These are phyloP conservation scores for Fonsecaea erecta DNA, from an alignment of 2,329 filamentous ascomycete species.

Conservation along the genomic window DNA sequence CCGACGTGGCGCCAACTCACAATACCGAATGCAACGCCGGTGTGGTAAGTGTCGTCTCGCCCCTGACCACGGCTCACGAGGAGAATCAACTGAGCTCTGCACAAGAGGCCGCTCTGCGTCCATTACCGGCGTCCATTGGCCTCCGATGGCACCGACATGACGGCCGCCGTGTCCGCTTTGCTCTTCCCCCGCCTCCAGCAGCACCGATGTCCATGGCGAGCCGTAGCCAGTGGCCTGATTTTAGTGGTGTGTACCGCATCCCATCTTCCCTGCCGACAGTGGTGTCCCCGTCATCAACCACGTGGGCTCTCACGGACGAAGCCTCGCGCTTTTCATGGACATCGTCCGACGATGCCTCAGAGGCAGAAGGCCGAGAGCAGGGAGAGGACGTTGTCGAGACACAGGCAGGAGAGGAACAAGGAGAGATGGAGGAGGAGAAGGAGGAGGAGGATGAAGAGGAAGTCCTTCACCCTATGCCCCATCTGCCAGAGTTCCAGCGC, in stretches of 20 bases:
- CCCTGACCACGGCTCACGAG: background rate
- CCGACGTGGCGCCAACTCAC: background rate
- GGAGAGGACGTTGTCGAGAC: background rate
- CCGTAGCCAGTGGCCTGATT: conserved; percentile 12
- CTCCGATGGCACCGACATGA: background rate
- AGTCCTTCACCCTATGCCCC: background rate
- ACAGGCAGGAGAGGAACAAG: background rate
- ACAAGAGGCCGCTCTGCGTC: background rate
- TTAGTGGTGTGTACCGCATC: background rate
- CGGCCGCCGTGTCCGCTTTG: background rate
- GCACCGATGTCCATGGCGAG: conserved; percentile 1
- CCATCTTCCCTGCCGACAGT: background rate
- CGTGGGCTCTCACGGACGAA: background rate
- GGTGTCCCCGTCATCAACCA: background rate
- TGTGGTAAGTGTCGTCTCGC: background rate
- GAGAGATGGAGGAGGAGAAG: no score
- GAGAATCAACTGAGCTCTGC: background rate
- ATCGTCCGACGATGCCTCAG: background rate
- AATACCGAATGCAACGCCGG: background rate
- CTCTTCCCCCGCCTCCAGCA: background rate
- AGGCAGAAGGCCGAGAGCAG: background rate
- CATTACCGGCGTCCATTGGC: background rate
- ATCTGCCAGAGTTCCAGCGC: background rate
- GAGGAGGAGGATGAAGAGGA: no score
- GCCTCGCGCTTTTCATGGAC: background rate